phyloP scores from a whole-genome alignment of 2,329 filamentous ascomycete genomes.

The Diplodia scrobiculata region DNA sequence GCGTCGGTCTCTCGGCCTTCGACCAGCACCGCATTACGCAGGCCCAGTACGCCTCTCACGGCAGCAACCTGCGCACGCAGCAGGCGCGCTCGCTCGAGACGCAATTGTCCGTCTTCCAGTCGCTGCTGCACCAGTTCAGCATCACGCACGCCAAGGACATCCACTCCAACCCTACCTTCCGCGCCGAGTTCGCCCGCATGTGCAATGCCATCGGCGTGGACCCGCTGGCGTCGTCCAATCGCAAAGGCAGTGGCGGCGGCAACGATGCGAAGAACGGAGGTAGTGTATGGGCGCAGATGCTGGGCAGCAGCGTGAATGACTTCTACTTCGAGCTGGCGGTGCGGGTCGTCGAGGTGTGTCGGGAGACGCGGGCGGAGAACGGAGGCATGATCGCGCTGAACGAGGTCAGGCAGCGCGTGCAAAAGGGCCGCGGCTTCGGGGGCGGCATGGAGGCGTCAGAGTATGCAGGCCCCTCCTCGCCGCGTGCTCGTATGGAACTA shows the following conservation, averaged over 20 bases:
- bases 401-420: slow-evolving; percentile 77
- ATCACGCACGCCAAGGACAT: slow-evolving; percentile 95
- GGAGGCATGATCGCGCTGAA: slow-evolving; percentile 84
- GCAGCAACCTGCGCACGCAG: slow-evolving; percentile 77
- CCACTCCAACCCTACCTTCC: slow-evolving; percentile 89
- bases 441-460: slow-evolving; percentile 77
- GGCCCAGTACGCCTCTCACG: slow-evolving; percentile 88
- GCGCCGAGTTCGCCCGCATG: slow-evolving; percentile 97
- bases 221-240: slow-evolving; percentile 66
- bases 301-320: slow-evolving; percentile 90
- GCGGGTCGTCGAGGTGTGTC: slow-evolving; percentile 90
- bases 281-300: slow-evolving; percentile 88
- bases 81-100: slow-evolving; percentile 86
- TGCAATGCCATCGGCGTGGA: slow-evolving; percentile 96
- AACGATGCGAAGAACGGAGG: slow-evolving; percentile 51
- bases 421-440: slow-evolving; percentile 72
- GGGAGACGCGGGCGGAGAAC: slow-evolving; percentile 83
- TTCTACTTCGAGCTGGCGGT: slow-evolving; percentile 98
- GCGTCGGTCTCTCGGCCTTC: slow-evolving; percentile 86
- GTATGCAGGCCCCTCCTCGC: slow-evolving; percentile 47
- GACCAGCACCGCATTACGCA: slow-evolving; percentile 78
- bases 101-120: slow-evolving; percentile 94
- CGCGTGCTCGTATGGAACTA: slow-evolving; percentile 8
- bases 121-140: slow-evolving; percentile 90
- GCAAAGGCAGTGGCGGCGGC: slow-evolving; percentile 56